Base-by-base conservation (phyloP, 345 rosid genomes). In the Pelargonium nanum region DNA sequence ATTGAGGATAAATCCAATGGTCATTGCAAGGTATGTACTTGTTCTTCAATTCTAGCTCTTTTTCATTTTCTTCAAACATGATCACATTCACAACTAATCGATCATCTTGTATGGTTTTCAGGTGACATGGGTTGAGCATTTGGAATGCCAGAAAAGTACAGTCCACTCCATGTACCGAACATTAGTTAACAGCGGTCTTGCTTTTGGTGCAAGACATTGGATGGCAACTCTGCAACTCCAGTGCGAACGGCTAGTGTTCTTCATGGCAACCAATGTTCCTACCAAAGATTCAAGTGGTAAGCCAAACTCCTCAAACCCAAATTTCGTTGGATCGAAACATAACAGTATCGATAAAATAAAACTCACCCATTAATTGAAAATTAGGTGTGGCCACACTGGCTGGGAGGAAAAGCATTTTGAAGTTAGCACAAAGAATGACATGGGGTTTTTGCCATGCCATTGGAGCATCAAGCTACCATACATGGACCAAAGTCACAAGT, bases 181-280 rank as follows among this genome's bases (percentile, higher is more conserved):
- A 24, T 64, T 86, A 26, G 89, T 90, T 5, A 85, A 74, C 70
- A 84, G 92, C 20, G 99, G 99, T 57, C 68, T 86, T 58, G 96
- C 99, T 53, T 93, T 93, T 53, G 97, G 99, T 17, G 99, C 99
- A 26, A 79, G 83, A 64, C 99, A 83, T 70, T 89, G 99, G 99
- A 74, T 87, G 53, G 78, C 90, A 57, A 84, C 97, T 1, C 65
- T 93, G 74, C 90, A 87, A 78, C 92, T 78, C 57, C 96, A 89
- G 53, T 93, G 99, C 22, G 99, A 94, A 62, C 81, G 91, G 66
- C 86, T 84, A 8, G 97, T 90, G 16, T 94, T 94, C 84, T 90
- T 83, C 85, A 88, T 94, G 99, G 99, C 99, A 48, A 94, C 96
- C 65, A 90, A 94, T 69, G 97, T 94, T 68, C 99, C 99, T 15